phyloP scores from a whole-genome alignment of 1,139 yeast species.

The Debaryomyces psychrophilus region DNA sequence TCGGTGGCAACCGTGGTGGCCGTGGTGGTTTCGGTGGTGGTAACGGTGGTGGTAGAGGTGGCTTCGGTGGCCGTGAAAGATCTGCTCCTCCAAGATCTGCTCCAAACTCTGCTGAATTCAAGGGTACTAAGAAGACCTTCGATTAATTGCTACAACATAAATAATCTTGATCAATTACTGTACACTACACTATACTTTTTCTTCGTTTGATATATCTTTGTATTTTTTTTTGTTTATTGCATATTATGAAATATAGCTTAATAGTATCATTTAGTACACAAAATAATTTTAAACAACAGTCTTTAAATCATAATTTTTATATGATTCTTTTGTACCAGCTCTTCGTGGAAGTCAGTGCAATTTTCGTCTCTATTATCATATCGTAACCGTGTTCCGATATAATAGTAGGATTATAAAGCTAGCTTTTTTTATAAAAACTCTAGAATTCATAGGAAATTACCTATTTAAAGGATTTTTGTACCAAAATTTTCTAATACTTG shows the following conservation, averaged over 20 bases:
- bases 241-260: slow-evolving; percentile 7
- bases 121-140: slow-evolving; percentile 78
- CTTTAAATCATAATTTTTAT: not conserved
- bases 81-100: slow-evolving; percentile 60
- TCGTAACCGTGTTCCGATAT: too few species aligned
- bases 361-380: too few species aligned
- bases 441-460: too few species aligned
- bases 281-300: not conserved
- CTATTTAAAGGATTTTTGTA: not conserved
- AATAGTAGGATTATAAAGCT: too few species aligned
- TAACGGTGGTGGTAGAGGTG: slow-evolving; percentile 38
- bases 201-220: slow-evolving; percentile 3
- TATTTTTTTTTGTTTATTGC: slow-evolving; percentile 6
- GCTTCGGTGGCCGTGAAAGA: slow-evolving; percentile 49
- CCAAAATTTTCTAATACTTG: not conserved
- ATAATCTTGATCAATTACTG: slow-evolving; percentile 8
- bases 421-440: too few species aligned
- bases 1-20: slow-evolving; percentile 49
- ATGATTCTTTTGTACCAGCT: too few species aligned
- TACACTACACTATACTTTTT: slow-evolving; percentile 7
- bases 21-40: slow-evolving; percentile 43
- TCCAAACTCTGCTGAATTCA: slow-evolving; percentile 63
- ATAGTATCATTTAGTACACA: slow-evolving; percentile 4
- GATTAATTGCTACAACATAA: slow-evolving; percentile 45
- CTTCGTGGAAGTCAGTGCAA: too few species aligned